Conservation (phyloP, 805 yeast genomes). For the Kuraishia floccosa region DNA sequence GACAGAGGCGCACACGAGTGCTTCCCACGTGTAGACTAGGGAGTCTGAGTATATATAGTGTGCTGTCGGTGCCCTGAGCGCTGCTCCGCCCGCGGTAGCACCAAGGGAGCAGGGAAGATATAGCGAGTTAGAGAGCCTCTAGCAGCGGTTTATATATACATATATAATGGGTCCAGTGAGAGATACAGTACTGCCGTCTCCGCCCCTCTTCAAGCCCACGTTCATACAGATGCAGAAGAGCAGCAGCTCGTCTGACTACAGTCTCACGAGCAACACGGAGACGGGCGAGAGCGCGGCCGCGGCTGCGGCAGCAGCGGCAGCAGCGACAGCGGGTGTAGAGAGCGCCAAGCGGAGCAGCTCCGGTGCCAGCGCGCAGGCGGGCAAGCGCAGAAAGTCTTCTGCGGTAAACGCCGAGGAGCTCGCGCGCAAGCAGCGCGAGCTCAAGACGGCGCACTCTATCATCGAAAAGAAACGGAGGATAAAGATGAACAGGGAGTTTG, state of each 20-base stretch:
- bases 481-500: slow-evolving; percentile 75
- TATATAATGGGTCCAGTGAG: too few species aligned
- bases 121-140: too few species aligned
- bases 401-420: slow-evolving; percentile 14
- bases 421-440: slow-evolving; percentile 31
- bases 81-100: too few species aligned
- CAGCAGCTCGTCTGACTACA: neutral
- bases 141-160: too few species aligned
- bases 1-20: too few species aligned
- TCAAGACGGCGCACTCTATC: slow-evolving; percentile 57
- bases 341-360: slow-evolving; percentile 5
- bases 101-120: too few species aligned
- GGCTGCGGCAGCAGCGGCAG: slow-evolving; percentile 8
- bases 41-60: too few species aligned
- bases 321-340: slow-evolving; percentile 6
- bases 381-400: slow-evolving; percentile 17
- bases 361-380: slow-evolving; percentile 1
- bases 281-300: neutral
- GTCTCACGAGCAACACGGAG: neutral
- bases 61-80: too few species aligned
- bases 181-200: slow-evolving; percentile 27
- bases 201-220: slow-evolving; percentile 34
- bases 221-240: slow-evolving; percentile 29
- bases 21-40: too few species aligned
- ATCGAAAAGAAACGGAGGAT: slow-evolving; percentile 72